A percentile compares a stretch with the other conserved stretches of the same genome.
phyloP scores from a whole-genome alignment of 345 rosid genomes.

The Bretschneidera sinensis region DNA sequence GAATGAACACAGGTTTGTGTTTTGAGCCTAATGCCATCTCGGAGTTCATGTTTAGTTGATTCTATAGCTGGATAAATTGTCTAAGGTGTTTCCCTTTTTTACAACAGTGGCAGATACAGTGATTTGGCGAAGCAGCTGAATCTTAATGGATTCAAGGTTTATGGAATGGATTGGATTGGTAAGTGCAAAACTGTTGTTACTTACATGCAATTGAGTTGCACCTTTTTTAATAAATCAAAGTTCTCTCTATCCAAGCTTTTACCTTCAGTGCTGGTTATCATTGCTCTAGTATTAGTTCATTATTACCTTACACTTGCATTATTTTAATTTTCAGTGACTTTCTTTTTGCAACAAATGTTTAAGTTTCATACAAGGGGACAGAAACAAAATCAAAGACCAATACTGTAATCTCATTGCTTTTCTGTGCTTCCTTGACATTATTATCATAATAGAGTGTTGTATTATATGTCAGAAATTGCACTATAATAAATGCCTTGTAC shows the following conservation, averaged over 20 bases:
- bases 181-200: slow-evolving; percentile 18
- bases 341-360: neutral
- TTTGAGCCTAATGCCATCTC: slow-evolving; percentile 1
- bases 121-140: slow-evolving; percentile 82
- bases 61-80: neutral
- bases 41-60: neutral
- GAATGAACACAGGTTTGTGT: slow-evolving; percentile 83
- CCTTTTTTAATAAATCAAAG: too few relatives aligned
- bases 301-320: too few relatives aligned
- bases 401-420: neutral
- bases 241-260: too few relatives aligned
- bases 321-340: too few relatives aligned
- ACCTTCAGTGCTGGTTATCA: too few relatives aligned
- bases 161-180: slow-evolving; percentile 97
- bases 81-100: slow-evolving; percentile 1
- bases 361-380: neutral
- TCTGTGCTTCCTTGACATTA: neutral
- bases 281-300: too few relatives aligned
- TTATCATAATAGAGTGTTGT: neutral
- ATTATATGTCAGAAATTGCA: neutral
- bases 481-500: neutral
- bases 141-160: slow-evolving; percentile 79
- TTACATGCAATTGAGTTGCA: neutral
- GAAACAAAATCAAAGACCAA: neutral
- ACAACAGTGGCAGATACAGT: slow-evolving; percentile 72